Base-by-base conservation (phyloP, 208 protist species). In the Ichthyophonus hoferi region DNA sequence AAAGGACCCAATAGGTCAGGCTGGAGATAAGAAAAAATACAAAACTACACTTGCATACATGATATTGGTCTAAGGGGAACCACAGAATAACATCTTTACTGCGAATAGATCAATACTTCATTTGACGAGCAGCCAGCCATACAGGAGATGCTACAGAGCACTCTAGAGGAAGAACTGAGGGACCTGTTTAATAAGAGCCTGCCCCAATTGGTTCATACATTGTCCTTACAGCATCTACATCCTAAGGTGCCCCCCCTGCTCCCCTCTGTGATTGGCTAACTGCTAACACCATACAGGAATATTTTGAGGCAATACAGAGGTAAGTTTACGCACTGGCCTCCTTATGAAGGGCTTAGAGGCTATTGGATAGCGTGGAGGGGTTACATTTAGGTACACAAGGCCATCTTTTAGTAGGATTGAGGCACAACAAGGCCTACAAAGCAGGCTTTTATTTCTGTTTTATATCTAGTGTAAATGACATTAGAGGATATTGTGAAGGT, bases 121-220 rank as follows among this genome's bases (percentile, higher is more conserved):
- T 91, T 91, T 39, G 89, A 91, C 77, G 89, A 91, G 31, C 40
- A 91, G 39, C 12, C 79, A 3, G 42, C 14, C 17, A 84, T 91
- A 7, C 1, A n/a, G 14, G 35, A 88, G 40, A 81, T 87, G 42
- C 37, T 91, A 3, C 89, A 91, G 0, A 7, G 40, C 7, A 77
- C 79, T 2, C 43, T 91, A 0, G 89, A 91, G 42, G 82, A 79
- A n/a, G 77, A 88, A 42, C n/a, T 90, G 42, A 38, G 89, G 35
- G 77, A 58, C 38, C n/a, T 90, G 34, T 42, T 87, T 17, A 90
- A 81, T 58, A 86, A 67, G 38, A 42, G 37, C 34, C 41, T 90
- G 12, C 89, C 89, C 42, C 37, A 83, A 39, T 7, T 90, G 58
- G 58, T 90, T 38, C 89, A 90, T 41, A 34, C 42, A 38, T 24